phyloP scores from a whole-genome alignment of 768 basidiomycete genomes.

The Coprinellus micaceus region DNA sequence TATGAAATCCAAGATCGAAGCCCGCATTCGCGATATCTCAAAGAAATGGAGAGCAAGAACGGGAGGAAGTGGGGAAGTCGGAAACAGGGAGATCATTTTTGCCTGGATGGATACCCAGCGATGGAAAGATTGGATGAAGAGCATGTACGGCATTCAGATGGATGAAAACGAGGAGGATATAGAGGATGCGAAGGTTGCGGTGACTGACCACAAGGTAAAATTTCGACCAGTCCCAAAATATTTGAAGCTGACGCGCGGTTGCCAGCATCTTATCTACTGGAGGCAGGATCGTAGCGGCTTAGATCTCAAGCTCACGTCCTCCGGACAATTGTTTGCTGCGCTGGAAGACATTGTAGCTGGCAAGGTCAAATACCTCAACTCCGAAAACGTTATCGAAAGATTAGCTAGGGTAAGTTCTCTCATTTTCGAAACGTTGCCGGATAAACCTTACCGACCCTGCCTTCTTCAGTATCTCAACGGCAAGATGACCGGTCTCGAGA shows the following conservation, averaged over 20 bases:
- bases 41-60: constrained; percentile 56
- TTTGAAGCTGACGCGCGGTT: too few relatives aligned
- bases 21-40: constrained; percentile 49
- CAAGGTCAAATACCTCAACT: constrained; percentile 50
- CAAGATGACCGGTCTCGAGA: constrained; percentile 35
- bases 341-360: constrained; percentile 63
- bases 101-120: constrained; percentile 83
- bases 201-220: constrained; percentile 73
- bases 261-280: constrained; percentile 72
- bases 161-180: constrained; percentile 22
- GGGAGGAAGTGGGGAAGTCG: constrained; percentile 35
- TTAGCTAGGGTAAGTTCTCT: constrained; percentile 50
- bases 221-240: background rate
- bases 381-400: constrained; percentile 69
- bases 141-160: constrained; percentile 72
- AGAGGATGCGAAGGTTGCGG: constrained; percentile 52
- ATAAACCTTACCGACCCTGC: constrained; percentile 1
- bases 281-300: constrained; percentile 57
- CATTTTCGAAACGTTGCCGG: background rate
- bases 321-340: constrained; percentile 56
- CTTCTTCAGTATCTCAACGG: constrained; percentile 37
- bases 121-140: constrained; percentile 89
- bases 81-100: constrained; percentile 67
- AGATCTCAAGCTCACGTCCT: constrained; percentile 51
- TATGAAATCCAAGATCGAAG: constrained; percentile 38